Base-by-base conservation (phyloP, 139 green algal species). In the Picochlorum costavermella region DNA sequence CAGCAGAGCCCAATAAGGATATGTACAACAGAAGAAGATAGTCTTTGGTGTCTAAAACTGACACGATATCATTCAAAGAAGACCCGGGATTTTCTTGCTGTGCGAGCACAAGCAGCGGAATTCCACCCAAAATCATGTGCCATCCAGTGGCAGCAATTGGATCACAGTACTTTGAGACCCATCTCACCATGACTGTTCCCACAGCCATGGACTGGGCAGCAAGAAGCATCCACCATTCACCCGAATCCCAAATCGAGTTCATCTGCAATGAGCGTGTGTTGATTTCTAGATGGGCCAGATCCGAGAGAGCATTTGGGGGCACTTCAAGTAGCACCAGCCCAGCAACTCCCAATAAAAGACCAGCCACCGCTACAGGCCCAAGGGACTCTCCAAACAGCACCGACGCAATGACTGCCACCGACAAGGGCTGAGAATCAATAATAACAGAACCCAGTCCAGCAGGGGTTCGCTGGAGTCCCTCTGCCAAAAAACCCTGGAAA, bases 131-230 rank as follows among this genome's bases (percentile, higher is more conserved):
- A 26, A 98, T 61, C 91, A 99, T 97, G 76, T 99, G 94, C 85
- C 86, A 99, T 2, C 91, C 94, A 10, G 92, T 99, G 3, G 94
- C 94, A 70, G 92, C 86, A 8, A 99, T 80, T 5, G 94, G 88
- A 75, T 99, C 94, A 17, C 69, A 67, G 12, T 71, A 80, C 50
- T 75, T 79, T 51, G 64, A 80, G 36, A 92, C 88, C 75, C 81
- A 97, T 29, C 80, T 78, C 29, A 98, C 87, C 90, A 98, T 96
- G 4, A 98, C 83, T 3, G 92, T 98, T 5, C 90, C 87, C 0
- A 98, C 81, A 1, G 94, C 93, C 93, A 99, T 99, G 59, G 72
- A 87, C 72, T 99, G 93, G 6, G 94, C 93, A 3, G 93, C 92
- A 51, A 95, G 71, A 51, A 99, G 84, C 93, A 99, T 99, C 80